These are phyloP conservation scores for Inosperma sp. DNA, from an alignment of 768 basidiomycete genomes.

Conservation along the genomic window DNA sequence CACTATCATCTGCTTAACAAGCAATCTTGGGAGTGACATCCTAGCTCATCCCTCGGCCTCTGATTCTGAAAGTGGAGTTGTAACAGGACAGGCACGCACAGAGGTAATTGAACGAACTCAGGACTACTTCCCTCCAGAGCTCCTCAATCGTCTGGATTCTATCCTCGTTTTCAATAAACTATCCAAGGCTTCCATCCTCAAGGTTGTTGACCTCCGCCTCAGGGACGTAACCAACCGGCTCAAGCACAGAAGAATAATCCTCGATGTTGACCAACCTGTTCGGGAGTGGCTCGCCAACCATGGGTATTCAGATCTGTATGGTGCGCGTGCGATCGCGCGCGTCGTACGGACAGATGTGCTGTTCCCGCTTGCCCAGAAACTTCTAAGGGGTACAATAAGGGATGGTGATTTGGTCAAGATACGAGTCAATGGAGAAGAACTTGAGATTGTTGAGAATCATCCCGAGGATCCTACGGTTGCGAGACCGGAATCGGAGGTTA, in stretches of 20 bases:
- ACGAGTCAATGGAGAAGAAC: slow-evolving; percentile 36
- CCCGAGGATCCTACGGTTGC: slow-evolving; percentile 39
- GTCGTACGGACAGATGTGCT: slow-evolving; percentile 78
- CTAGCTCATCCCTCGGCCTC: slow-evolving; percentile 65
- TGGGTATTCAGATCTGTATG: slow-evolving; percentile 83
- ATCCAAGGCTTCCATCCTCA: slow-evolving; percentile 62
- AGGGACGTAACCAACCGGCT: slow-evolving; percentile 68
- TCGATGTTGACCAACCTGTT: slow-evolving; percentile 64
- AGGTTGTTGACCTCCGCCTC: slow-evolving; percentile 74
- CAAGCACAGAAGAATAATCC: slow-evolving; percentile 55
- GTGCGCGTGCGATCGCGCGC: slow-evolving; percentile 84
- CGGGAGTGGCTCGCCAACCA: slow-evolving; percentile 64
- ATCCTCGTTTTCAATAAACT: slow-evolving; percentile 92
- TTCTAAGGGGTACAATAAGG: slow-evolving; percentile 75
- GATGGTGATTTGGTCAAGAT: slow-evolving; percentile 67
- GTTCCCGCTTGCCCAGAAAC: slow-evolving; percentile 75
- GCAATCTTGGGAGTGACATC: slow-evolving; percentile 78
- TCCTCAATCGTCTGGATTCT: slow-evolving; percentile 84
- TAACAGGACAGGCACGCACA: slow-evolving; percentile 55
- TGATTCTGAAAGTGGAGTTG: slow-evolving; percentile 51
- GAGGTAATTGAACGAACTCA: slow-evolving; percentile 72
- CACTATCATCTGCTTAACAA: slow-evolving; percentile 87
- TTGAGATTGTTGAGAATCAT: slow-evolving; percentile 65
- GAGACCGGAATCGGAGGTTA: slow-evolving; percentile 23
- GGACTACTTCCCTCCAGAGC: slow-evolving; percentile 84